Conservation (phyloP, 352 stramenopile genomes). For the Globisporangium middletonii region DNA sequence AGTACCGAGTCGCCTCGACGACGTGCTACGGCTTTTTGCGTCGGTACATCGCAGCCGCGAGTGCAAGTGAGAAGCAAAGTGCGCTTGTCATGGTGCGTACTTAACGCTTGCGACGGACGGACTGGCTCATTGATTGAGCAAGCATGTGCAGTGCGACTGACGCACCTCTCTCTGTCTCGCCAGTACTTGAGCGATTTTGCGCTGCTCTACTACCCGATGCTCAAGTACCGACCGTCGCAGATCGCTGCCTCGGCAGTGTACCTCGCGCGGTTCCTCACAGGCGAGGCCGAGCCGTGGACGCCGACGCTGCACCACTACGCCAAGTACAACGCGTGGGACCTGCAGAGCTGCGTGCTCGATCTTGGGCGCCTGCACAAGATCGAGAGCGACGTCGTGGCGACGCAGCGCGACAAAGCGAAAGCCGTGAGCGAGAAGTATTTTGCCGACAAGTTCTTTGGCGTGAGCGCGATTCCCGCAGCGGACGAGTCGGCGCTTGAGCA, state of each 20-base stretch:
- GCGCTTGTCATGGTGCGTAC: slow-evolving; percentile 53
- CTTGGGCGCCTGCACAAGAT: slow-evolving; percentile 53
- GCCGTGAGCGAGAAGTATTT: slow-evolving; percentile 82
- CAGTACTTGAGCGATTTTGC: slow-evolving; percentile 76
- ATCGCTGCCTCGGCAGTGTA: slow-evolving; percentile 73
- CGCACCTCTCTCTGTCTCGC: slow-evolving; percentile 3
- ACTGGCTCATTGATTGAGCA: no score
- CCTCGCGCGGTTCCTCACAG: slow-evolving; percentile 61
- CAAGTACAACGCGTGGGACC: slow-evolving; percentile 64
- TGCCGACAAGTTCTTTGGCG: slow-evolving; percentile 53
- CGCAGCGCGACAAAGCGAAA: slow-evolving; percentile 71
- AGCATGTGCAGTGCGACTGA: background rate
- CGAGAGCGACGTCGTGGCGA: slow-evolving; percentile 55
- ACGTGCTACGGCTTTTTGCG: slow-evolving; percentile 71
- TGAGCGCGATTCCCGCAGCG: slow-evolving; percentile 40
- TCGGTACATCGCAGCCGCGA: slow-evolving; percentile 55
- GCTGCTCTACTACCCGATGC: slow-evolving; percentile 65
- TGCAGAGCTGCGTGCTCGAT: slow-evolving; percentile 60
- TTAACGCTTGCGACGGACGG: background rate
- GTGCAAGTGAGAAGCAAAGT: slow-evolving; percentile 44
- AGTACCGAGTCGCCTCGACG: slow-evolving; percentile 73
- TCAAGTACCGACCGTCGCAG: slow-evolving; percentile 63
- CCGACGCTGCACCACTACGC: slow-evolving; percentile 79
- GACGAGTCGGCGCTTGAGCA: slow-evolving; percentile 37
- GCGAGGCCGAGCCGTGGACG: slow-evolving; percentile 57